Base-by-base conservation (phyloP, 805 yeast species). In the Suhomyces kilbournensis region DNA sequence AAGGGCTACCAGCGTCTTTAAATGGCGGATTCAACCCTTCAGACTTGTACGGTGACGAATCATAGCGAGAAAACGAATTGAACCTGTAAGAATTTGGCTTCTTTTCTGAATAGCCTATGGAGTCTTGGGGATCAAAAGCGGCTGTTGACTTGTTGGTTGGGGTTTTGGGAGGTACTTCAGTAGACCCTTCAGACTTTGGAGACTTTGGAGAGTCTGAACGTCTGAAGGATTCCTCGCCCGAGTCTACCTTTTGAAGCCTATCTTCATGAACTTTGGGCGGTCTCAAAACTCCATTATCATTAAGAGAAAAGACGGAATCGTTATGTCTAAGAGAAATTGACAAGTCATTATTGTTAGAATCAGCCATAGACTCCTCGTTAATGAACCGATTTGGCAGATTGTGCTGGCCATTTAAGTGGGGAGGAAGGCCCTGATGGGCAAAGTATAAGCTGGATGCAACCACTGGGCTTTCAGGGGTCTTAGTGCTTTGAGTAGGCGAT, bases 341-440 rank as follows among this genome's bases (percentile, higher is more conserved):
- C 8, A 72, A 51, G 28, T 66, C 68, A 23, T 60, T 61, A 35
- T 58, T 55, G 17, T 52, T 58, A 20, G 56, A 46, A 14, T 60
- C 62, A n/a, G 67, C 58, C 46, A 55, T 56, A 39, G 55, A 54
- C 32, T 53, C 56, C 35, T 53, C 60, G 34, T 54, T 48, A 43
- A 47, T 47, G 5, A 39, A 46, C 34, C 47, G 25, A 20, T 42
- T 46, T 17, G 53, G 34, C 17, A n/a, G 15, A n/a, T 19, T 38
- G 22, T 38, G 42, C 42, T 17, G 42, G 53, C 56, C 49, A 51
- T 60, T 47, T 68, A 74, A 50, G 57, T 82, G 86, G 2, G 83
- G 83, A 3, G 86, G 85, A 8, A 78, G 62, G 0, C 86, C 86
- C 57, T 82, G 86, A 58, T 78, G 81, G 4, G 77, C 78, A 64